phyloP scores from a whole-genome alignment of 192 early-diverging fungal genomes.

The Coemansia sp. region DNA sequence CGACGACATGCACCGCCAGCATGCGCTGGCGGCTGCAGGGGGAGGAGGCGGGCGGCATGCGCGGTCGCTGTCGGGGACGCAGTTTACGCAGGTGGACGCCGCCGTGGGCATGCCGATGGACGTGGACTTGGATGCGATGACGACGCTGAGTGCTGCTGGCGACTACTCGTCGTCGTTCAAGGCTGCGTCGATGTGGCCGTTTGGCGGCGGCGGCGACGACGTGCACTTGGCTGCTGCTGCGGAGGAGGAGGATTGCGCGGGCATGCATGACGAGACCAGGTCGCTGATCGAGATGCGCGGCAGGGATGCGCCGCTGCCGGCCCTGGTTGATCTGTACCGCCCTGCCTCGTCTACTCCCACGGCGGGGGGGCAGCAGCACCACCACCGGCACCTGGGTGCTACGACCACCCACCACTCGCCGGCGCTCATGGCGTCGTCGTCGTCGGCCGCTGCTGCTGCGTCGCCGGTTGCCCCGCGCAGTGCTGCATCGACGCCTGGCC shows the following conservation, averaged over 20 bases:
- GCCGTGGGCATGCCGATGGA: conserved; percentile 22
- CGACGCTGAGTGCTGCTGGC: conserved; percentile 33
- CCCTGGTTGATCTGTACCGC: conserved; percentile 31
- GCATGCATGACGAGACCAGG: conserved; percentile 34
- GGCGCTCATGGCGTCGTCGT: not conserved
- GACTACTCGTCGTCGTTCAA: conserved; percentile 44
- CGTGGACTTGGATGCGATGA: conserved; percentile 40
- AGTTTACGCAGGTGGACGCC: conserved; percentile 31
- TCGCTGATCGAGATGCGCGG: conserved; percentile 37
- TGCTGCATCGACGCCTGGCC: conserved; percentile 51
- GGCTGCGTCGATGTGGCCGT: conserved; percentile 33
- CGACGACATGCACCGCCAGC: not conserved
- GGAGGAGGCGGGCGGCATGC: conserved; percentile 12
- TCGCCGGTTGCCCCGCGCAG: conserved; percentile 52
- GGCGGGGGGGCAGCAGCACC: no score
- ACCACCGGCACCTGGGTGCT: conserved; percentile 12
- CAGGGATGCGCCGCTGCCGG: conserved; percentile 1
- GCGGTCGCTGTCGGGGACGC: conserved; percentile 39
- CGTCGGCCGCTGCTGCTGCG: not conserved
- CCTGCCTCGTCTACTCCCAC: conserved; percentile 51
- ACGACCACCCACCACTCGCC: conserved; percentile 19
- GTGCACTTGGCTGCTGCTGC: not conserved
- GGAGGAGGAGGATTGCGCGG: not conserved
- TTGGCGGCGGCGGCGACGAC: conserved; percentile 21
- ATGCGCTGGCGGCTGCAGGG: not conserved